Conservation (phyloP, 176 grass and related monocot genomes). For the Zea luxurians region DNA sequence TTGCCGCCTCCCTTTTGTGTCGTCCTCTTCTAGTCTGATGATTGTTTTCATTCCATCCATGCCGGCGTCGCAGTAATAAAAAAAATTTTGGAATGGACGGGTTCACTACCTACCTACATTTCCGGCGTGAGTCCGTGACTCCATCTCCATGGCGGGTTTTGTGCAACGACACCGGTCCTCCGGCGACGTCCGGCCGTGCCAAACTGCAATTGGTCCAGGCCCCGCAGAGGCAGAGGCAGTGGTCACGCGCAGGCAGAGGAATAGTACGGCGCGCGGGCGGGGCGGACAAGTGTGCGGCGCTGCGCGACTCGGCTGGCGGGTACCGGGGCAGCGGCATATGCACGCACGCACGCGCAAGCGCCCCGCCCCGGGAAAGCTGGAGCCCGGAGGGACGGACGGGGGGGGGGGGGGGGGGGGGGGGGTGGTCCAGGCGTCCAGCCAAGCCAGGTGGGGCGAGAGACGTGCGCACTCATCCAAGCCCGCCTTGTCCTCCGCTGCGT, state of each 20-base stretch:
- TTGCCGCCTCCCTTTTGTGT: background rate
- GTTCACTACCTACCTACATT: background rate
- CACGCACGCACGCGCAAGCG: background rate
- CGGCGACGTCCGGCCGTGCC: background rate
- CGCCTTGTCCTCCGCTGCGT: background rate
- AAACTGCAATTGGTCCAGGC: background rate
- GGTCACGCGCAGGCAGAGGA: conserved; percentile 6
- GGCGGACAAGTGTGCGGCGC: conserved; percentile 38
- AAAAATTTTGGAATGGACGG: conserved; percentile 20
- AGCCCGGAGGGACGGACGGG: too few relatives aligned
- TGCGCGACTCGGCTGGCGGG: background rate
- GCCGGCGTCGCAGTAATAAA: conserved; percentile 26
- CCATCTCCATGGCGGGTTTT: background rate
- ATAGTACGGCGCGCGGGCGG: background rate
- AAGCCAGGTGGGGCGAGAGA: background rate
- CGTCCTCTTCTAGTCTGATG: background rate
- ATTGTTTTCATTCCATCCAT: conserved; percentile 2
- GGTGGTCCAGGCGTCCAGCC: too few relatives aligned
- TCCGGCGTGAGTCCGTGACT: too few relatives aligned
- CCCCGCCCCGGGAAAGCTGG: background rate
- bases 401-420: too few relatives aligned
- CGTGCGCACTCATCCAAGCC: background rate
- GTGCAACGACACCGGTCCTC: background rate
- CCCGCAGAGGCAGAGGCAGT: background rate
- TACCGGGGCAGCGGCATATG: background rate